Conservation (phyloP, 495 filamentous ascomycete genomes). For the Hyaloscypha variabilis region DNA sequence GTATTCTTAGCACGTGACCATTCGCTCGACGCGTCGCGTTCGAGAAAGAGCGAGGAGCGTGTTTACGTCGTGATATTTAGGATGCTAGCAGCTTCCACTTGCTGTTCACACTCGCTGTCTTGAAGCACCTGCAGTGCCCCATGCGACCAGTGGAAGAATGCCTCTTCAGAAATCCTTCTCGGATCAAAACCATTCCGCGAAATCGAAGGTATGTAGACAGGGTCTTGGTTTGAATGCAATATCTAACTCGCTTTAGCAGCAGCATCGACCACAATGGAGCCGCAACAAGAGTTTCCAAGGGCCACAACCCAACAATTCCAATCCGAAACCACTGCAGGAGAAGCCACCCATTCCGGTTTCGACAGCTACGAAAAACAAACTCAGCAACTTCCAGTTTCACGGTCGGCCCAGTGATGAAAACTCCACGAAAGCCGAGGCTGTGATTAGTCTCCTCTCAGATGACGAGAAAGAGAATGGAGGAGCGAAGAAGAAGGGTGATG, state of each 20-base stretch:
- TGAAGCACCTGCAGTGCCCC: neutral
- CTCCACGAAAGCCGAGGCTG: conserved; percentile 6
- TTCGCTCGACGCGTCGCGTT: conserved; percentile 1
- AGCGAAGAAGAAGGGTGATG: neutral
- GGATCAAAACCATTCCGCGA: conserved; percentile 41
- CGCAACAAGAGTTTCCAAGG: conserved; percentile 48
- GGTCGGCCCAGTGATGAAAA: conserved; percentile 12
- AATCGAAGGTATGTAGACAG: conserved; percentile 20
- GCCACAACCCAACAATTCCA: conserved; percentile 26
- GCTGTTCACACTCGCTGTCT: neutral
- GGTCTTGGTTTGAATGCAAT: neutral
- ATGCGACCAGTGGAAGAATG: conserved; percentile 32
- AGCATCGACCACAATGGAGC: conserved; percentile 48
- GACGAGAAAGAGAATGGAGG: conserved; percentile 29
- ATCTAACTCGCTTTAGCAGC: conserved; percentile 22
- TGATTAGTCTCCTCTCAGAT: conserved; percentile 20
- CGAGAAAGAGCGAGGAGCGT: neutral
- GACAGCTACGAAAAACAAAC: conserved; percentile 50
- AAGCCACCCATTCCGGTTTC: conserved; percentile 43
- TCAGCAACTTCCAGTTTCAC: conserved; percentile 49
- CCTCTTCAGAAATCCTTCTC: conserved; percentile 56
- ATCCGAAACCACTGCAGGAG: conserved; percentile 28
- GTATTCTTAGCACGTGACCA: neutral
- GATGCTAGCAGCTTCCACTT: neutral
- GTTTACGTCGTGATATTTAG: neutral